phyloP scores from a whole-genome alignment of 1,139 yeast species.

The Suhomyces anneliseae region DNA sequence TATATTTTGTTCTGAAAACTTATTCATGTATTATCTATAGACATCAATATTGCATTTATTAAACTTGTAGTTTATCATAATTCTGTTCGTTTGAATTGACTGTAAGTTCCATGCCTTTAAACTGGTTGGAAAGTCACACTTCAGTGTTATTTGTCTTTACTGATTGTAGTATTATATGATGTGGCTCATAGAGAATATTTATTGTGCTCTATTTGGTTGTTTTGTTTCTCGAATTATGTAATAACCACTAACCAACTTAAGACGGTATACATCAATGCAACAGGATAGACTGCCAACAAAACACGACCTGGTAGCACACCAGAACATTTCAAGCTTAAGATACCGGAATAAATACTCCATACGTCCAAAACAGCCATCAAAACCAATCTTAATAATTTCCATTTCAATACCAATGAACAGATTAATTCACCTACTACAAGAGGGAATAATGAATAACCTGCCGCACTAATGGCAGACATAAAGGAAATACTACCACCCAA shows the following conservation, averaged over 20 bases:
- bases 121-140: too few relatives aligned
- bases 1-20: not conserved
- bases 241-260: conserved; percentile 80
- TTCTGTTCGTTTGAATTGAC: not conserved
- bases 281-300: conserved; percentile 74
- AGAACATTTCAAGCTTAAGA: conserved; percentile 62
- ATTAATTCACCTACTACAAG: conserved; percentile 62
- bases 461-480: conserved; percentile 76
- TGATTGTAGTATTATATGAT: too few relatives aligned
- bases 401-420: conserved; percentile 53
- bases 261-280: conserved; percentile 70
- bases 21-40: not conserved
- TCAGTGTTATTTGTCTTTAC: too few relatives aligned
- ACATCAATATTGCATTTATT: not conserved
- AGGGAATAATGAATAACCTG: conserved; percentile 83
- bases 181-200: too few relatives aligned
- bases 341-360: conserved; percentile 77
- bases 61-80: not conserved
- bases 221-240: conserved; percentile 34
- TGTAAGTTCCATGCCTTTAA: not conserved
- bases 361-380: conserved; percentile 53
- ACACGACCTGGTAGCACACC: conserved; percentile 72
- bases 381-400: conserved; percentile 56
- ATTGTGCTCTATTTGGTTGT: not conserved
- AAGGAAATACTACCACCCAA: conserved; percentile 73